Evolutionary conservation across 305 asterid species (phyloP), one percentile per base, ranked within the genome.

Genomic region (Fraxinus greggii): DNA sequence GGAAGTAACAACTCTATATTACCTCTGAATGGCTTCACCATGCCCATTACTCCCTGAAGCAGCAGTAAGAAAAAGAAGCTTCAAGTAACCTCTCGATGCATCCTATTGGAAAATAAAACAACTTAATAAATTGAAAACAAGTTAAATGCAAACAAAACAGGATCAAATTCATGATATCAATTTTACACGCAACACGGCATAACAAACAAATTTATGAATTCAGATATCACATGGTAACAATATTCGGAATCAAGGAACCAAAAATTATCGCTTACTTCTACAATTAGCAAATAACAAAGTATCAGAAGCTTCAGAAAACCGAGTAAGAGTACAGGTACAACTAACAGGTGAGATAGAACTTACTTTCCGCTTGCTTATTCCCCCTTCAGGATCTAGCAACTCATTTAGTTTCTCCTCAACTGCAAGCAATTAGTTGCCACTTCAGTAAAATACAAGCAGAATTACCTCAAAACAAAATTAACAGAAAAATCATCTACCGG

Each of bases 361-460:
- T 87, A 95, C 98, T 86, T 90, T 95, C 79, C 97, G 88, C 89
- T 93, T 95, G 93, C 98, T 95, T 88, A 95, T 91, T 83, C 98
- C 98, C 45, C 97, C 97, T 80, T 89, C 91, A 72, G 88, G 82
- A 83, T 93, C 95, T 70, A 95, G 94, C 89, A 95, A 85, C 88
- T 90, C 95, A 61, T 91, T 95, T 32, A 95, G 93, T 86, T 91
- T 92, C 89, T 84, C 95, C 88, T 95, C 97, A 84, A 95, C 98
- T 95, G 92, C 91, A 90, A 84, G 81, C 75, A 83, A 51, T 79
- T 79, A 83, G 59, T 76, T 73, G 81, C 80, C 70, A 24, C 23
- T 81, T 31, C 85, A 76, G 83, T 23, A 32, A 78, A 83, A 81
- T 72, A 76, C 63, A 81, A 76, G 85, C 63, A 78, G 81, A 48